Evolutionary conservation across 208 protist species (phyloP).

Genomic region (Phytomonas serpens): DNA sequence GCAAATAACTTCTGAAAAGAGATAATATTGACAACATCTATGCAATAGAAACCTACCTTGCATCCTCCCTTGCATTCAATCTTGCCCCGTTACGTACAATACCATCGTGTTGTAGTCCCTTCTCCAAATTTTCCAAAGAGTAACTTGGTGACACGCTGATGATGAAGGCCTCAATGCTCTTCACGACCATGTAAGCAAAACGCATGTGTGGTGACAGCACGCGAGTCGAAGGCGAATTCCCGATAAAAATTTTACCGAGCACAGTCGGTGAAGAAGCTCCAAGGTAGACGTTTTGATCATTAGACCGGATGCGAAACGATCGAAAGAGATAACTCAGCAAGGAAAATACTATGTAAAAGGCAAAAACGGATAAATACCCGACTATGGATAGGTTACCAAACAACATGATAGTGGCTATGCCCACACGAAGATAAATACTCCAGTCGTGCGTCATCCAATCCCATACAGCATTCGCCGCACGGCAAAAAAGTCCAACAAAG

Average conservation of each 20-base stretch:
- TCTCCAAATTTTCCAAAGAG: constrained; percentile 47
- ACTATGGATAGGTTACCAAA: not conserved
- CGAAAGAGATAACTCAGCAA: not conserved
- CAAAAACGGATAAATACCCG: not conserved
- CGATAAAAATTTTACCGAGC: not conserved
- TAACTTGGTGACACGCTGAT: constrained; percentile 63
- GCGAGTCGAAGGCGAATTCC: not conserved
- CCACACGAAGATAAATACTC: not conserved
- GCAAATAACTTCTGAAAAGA: too few species aligned
- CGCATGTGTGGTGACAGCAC: not conserved
- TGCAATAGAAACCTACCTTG: not conserved
- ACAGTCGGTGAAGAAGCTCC: not conserved
- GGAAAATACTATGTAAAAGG: not conserved
- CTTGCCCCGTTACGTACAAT: constrained; percentile 20
- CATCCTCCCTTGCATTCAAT: not conserved
- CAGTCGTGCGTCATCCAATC: not conserved
- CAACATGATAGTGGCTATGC: not conserved
- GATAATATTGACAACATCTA: too few species aligned
- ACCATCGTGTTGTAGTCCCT: constrained; percentile 47
- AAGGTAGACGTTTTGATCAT: not conserved
- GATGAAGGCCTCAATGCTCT: constrained; percentile 57
- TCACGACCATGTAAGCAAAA: constrained; percentile 36
- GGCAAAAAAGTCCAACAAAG: not conserved
- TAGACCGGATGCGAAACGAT: not conserved
- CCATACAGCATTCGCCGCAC: not conserved